phyloP scores from a whole-genome alignment of 768 basidiomycete genomes.

The Hygrophorus pudorinus region DNA sequence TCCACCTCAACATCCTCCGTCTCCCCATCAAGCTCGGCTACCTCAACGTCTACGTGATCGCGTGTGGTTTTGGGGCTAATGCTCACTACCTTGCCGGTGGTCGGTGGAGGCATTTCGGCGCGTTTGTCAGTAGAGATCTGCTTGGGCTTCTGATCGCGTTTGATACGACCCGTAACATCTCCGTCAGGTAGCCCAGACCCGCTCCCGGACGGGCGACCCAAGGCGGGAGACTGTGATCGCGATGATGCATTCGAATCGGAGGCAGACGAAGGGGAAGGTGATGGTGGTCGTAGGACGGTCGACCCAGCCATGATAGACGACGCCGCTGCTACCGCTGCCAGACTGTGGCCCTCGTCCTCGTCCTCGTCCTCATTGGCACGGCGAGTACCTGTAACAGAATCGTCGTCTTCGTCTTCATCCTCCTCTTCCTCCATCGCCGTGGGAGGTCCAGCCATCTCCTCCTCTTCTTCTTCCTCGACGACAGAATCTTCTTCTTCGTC shows the following conservation, averaged over 20 bases:
- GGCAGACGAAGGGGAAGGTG: constrained; percentile 23
- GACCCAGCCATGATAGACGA: constrained; percentile 43
- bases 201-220: constrained; percentile 7
- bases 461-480: constrained; percentile 21
- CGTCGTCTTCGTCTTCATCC: constrained; percentile 14
- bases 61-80: background rate
- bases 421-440: constrained; percentile 8
- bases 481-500: constrained; percentile 14
- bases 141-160: background rate
- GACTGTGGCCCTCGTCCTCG: constrained; percentile 13
- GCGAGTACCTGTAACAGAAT: constrained; percentile 14
- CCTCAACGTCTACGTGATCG: constrained; percentile 13
- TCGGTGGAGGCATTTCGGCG: background rate
- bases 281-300: constrained; percentile 25
- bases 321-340: constrained; percentile 23
- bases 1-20: constrained; percentile 23
- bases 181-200: constrained; percentile 6
- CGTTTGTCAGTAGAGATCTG: constrained; percentile 1
- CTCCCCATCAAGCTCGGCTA: constrained; percentile 19
- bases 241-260: constrained; percentile 28
- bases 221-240: constrained; percentile 31
- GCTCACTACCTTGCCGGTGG: background rate
- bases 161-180: background rate
- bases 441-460: constrained; percentile 6
- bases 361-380: constrained; percentile 5